Conservation (phyloP, 768 basidiomycete genomes). For the Megacollybia marginata region DNA sequence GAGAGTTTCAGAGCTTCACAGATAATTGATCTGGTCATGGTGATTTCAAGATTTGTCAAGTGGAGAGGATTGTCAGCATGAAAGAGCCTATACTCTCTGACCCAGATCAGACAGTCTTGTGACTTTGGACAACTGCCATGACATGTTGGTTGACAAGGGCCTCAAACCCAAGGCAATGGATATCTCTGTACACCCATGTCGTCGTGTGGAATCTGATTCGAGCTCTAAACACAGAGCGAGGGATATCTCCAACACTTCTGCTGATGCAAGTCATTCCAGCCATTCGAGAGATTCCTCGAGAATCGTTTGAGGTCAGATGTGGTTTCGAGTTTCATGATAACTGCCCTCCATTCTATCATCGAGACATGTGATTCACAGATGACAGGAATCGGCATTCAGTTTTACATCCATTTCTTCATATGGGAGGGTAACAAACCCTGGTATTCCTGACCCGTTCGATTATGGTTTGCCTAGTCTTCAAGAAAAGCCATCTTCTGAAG, state of each 20-base stretch:
- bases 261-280: conserved; percentile 18
- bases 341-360: conserved; percentile 55
- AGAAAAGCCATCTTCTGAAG: conserved; percentile 52
- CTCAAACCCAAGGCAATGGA: conserved; percentile 26
- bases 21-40: conserved; percentile 15
- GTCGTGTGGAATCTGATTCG: conserved; percentile 36
- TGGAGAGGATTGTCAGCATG: conserved; percentile 13
- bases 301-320: conserved; percentile 72
- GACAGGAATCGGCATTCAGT: conserved; percentile 58
- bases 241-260: conserved; percentile 12
- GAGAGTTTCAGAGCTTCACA: conserved; percentile 26
- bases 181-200: conserved; percentile 18
- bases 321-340: conserved; percentile 67
- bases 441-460: conserved; percentile 67
- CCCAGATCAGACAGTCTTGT: not conserved
- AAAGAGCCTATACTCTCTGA: conserved; percentile 24
- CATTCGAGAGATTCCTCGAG: conserved; percentile 44
- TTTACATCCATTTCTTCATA: conserved; percentile 79
- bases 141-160: not conserved
- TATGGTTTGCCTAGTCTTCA: conserved; percentile 49
- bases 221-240: conserved; percentile 28
- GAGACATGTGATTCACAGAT: conserved; percentile 31
- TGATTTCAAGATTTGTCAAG: not conserved
- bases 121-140: not conserved
- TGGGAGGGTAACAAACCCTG: conserved; percentile 57